Conservation (phyloP, 805 yeast species). For the Pichia cabralensis region DNA sequence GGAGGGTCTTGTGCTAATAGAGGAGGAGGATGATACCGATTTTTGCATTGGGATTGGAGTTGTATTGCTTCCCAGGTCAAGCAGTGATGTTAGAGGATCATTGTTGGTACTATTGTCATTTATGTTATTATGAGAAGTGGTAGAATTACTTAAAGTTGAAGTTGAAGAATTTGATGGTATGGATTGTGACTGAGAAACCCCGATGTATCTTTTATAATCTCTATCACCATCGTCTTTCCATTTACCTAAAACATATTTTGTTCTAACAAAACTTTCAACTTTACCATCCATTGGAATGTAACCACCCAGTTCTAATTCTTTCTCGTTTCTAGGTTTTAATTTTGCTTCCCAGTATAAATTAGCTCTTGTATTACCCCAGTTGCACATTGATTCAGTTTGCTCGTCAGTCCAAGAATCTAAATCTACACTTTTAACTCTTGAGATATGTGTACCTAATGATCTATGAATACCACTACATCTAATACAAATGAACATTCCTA, state of each 20-base stretch:
- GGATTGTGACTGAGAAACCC: too few relatives aligned
- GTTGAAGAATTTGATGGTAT: slow-evolving; percentile 4
- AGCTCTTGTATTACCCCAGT: slow-evolving; percentile 79
- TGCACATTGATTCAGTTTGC: slow-evolving; percentile 70
- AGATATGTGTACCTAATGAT: slow-evolving; percentile 90
- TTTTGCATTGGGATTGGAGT: background rate
- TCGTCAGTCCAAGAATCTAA: slow-evolving; percentile 95
- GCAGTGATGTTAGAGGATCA: slow-evolving; percentile 5
- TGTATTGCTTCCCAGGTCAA: slow-evolving; percentile 3
- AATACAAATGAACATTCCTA: slow-evolving; percentile 89
- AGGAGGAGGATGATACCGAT: slow-evolving; percentile 1
- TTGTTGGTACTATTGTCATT: background rate
- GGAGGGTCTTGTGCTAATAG: background rate
- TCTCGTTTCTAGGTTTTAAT: slow-evolving; percentile 11
- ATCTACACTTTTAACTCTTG: slow-evolving; percentile 88
- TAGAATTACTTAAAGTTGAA: too few relatives aligned
- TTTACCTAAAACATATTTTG: slow-evolving; percentile 83
- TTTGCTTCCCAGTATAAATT: slow-evolving; percentile 79
- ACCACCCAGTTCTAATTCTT: slow-evolving; percentile 14
- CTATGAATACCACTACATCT: slow-evolving; percentile 95
- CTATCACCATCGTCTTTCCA: slow-evolving; percentile 53
- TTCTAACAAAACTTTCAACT: slow-evolving; percentile 81
- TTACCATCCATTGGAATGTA: slow-evolving; percentile 77
- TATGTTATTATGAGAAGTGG: slow-evolving; percentile 6
- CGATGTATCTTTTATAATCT: slow-evolving; percentile 33